Percentiles rank a stretch among this genome's conserved stretches.
Conservation (phyloP, 345 rosid genomes). For the Melaleuca quinquenervia region DNA sequence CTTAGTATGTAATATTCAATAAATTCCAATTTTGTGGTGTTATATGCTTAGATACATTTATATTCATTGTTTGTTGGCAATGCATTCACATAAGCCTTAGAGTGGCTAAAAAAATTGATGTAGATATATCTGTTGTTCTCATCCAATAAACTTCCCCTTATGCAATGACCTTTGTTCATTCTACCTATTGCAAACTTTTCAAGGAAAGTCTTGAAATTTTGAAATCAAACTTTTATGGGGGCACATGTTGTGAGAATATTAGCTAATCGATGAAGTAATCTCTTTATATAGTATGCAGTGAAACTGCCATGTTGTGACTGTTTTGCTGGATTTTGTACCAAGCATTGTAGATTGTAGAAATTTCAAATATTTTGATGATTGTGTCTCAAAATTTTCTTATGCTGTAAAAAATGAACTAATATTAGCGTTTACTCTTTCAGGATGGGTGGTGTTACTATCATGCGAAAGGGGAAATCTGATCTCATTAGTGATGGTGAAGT, state of each 20-base stretch:
- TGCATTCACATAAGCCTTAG: neutral
- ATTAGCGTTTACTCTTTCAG: conserved; percentile 15
- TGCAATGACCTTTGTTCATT: neutral
- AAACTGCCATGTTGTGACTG: neutral
- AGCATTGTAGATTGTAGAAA: neutral
- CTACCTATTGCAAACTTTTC: neutral
- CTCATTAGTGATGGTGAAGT: conserved; percentile 64
- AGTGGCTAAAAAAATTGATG: neutral
- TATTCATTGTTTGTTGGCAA: neutral
- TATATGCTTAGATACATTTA: neutral
- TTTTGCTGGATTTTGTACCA: neutral
- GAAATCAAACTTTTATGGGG: neutral
- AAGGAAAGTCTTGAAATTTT: neutral
- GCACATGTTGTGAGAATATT: neutral
- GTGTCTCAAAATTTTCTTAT: conserved; percentile 1
- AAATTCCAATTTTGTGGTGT: neutral
- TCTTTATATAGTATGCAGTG: neutral
- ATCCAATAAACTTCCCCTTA: neutral
- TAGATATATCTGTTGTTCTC: neutral
- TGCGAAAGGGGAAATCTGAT: conserved; percentile 79
- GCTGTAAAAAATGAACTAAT: neutral
- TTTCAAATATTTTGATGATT: neutral
- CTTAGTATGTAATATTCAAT: neutral
- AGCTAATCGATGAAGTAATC: neutral
- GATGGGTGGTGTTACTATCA: conserved; percentile 82